Evolutionary conservation across 176 grass and related monocot species (phyloP).

Genomic region (Oryza meridionalis): DNA sequence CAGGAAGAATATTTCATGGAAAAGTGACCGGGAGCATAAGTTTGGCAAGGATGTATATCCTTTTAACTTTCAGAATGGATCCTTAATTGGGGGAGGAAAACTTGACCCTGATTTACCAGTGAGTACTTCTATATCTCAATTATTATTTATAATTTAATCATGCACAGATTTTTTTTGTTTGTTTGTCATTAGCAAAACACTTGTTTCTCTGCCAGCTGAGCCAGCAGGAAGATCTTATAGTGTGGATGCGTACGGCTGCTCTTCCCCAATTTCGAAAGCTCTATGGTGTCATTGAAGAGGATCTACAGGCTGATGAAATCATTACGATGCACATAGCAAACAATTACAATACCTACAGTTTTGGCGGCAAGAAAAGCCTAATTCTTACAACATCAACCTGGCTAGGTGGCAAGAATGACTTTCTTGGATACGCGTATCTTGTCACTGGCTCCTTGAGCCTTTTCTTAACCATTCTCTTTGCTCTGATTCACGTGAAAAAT

Average conservation of each 20-base stretch:
- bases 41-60: conserved; percentile 95
- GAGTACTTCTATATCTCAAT: conserved; percentile 40
- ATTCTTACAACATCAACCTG: conserved; percentile 76
- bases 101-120: conserved; percentile 79
- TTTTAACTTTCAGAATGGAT: conserved; percentile 96
- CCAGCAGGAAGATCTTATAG: conserved; percentile 90
- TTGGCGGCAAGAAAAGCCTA: conserved; percentile 80
- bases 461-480: conserved; percentile 78
- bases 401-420: conserved; percentile 92
- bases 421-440: conserved; percentile 86
- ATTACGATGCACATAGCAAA: conserved; percentile 70
- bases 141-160: conserved; percentile 21
- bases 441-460: conserved; percentile 63
- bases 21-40: conserved; percentile 81
- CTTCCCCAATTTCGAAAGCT: conserved; percentile 91
- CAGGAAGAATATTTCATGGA: conserved; percentile 88
- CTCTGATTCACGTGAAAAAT: conserved; percentile 79
- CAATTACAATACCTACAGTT: conserved; percentile 93
- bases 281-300: conserved; percentile 82
- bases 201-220: conserved; percentile 57
- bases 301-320: conserved; percentile 59
- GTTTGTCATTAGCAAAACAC: conserved; percentile 18
- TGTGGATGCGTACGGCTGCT: conserved; percentile 92
- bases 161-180: background rate
- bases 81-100: conserved; percentile 81